phyloP scores from a whole-genome alignment of 148 eudicot species.

The Diospyros lotus region DNA sequence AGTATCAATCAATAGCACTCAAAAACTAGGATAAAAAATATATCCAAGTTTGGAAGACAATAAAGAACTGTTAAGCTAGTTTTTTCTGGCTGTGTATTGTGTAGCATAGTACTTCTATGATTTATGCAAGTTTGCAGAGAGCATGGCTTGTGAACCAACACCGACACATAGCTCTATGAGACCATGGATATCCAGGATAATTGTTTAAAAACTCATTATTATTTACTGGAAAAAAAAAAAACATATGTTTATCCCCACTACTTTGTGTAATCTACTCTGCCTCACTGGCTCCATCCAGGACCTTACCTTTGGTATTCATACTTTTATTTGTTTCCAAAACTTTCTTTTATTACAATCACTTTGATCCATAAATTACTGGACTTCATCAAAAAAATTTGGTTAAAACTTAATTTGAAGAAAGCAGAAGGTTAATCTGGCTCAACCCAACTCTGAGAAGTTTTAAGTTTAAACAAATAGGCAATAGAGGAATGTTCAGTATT shows the following conservation, averaged over 20 bases:
- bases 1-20: background rate
- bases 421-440: background rate
- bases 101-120: background rate
- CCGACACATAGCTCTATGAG: background rate
- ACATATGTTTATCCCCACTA: background rate
- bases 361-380: background rate
- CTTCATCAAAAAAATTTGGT: background rate
- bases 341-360: background rate
- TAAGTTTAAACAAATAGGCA: background rate
- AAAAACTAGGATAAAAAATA: background rate
- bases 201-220: background rate
- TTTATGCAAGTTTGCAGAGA: background rate
- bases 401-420: background rate
- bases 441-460: background rate
- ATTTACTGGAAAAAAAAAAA: background rate
- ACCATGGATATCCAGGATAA: background rate
- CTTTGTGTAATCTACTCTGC: background rate
- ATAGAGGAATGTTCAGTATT: background rate
- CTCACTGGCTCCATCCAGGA: background rate
- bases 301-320: background rate
- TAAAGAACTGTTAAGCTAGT: background rate
- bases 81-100: background rate
- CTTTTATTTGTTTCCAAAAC: background rate
- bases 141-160: background rate
- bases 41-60: background rate